phyloP scores from a whole-genome alignment of 148 eudicot genomes.

The Spergularia bocconei region DNA sequence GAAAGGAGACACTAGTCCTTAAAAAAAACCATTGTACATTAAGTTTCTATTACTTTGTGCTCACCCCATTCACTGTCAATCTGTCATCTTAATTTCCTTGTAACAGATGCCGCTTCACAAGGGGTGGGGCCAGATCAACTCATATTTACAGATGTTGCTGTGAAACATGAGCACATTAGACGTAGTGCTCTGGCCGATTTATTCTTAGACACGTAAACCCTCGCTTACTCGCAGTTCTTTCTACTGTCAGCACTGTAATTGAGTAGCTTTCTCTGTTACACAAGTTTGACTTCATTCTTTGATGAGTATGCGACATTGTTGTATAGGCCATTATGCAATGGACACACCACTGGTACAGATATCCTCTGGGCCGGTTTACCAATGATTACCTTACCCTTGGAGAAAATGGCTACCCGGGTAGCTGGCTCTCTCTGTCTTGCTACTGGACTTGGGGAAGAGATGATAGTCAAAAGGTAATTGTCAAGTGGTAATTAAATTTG shows the following conservation, averaged over 20 bases:
- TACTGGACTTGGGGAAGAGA: conserved; percentile 84
- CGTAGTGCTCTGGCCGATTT: conserved; percentile 91
- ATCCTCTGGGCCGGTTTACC: conserved; percentile 98
- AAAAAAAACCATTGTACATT: no score
- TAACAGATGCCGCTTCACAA: conserved; percentile 78
- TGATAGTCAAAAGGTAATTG: conserved; percentile 74
- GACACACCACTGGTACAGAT: conserved; percentile 96
- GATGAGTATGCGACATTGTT: background rate
- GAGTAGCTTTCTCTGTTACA: background rate
- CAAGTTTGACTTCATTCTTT: background rate
- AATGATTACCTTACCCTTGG: conserved; percentile 82
- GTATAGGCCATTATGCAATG: conserved; percentile 86
- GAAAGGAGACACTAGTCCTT: no score
- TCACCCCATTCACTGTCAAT: no score
- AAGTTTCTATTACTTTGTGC: no score
- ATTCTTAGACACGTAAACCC: conserved; percentile 78
- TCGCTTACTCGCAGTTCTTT: background rate
- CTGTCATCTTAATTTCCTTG: conserved; percentile 6
- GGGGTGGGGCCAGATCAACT: conserved; percentile 83
- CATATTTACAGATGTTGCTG: conserved; percentile 93
- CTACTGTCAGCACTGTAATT: background rate
- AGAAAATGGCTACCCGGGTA: conserved; percentile 97
- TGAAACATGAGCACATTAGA: conserved; percentile 82
- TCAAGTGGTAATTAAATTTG: background rate
- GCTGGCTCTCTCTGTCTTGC: conserved; percentile 95